Percentiles rank a stretch among this genome's conserved stretches.
Evolutionary conservation across 768 basidiomycete genomes (phyloP).

Genomic region (Leccinellum luteum): DNA sequence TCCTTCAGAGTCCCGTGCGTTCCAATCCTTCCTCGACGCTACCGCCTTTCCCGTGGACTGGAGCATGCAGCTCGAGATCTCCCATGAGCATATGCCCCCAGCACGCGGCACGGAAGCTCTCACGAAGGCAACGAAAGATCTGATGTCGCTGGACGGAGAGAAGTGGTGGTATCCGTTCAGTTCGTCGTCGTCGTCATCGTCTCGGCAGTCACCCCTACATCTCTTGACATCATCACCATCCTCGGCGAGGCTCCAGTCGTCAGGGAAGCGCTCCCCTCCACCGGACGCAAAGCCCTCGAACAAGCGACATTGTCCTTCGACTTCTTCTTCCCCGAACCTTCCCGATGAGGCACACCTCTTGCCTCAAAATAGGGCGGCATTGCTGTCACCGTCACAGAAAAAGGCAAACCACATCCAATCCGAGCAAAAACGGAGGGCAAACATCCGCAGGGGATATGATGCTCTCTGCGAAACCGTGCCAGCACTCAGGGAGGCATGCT

Average conservation of each 20-base stretch:
- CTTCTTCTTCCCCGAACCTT: slow-evolving; percentile 7
- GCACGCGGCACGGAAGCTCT: slow-evolving; percentile 61
- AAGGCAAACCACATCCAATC: slow-evolving; percentile 93
- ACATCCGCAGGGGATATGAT: slow-evolving; percentile 87
- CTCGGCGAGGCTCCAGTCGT: slow-evolving; percentile 9
- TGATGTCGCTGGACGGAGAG: slow-evolving; percentile 65
- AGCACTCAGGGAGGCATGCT: slow-evolving; percentile 74
- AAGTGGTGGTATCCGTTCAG: slow-evolving; percentile 35
- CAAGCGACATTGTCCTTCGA: slow-evolving; percentile 33
- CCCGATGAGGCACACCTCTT: slow-evolving; percentile 11
- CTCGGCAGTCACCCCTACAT: slow-evolving; percentile 26
- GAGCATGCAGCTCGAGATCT: slow-evolving; percentile 37
- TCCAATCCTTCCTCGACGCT: slow-evolving; percentile 68
- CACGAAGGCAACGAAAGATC: slow-evolving; percentile 77
- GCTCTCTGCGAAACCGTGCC: slow-evolving; percentile 83
- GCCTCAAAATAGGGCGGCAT: slow-evolving; percentile 21
- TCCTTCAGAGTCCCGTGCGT: slow-evolving; percentile 61
- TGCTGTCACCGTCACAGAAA: slow-evolving; percentile 83
- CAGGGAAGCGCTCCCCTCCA: slow-evolving; percentile 28
- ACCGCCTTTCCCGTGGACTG: slow-evolving; percentile 45
- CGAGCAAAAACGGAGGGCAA: slow-evolving; percentile 91
- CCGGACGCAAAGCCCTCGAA: slow-evolving; percentile 24
- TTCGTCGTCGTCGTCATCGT: slow-evolving; percentile 27
- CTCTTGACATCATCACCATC: slow-evolving; percentile 16
- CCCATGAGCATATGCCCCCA: slow-evolving; percentile 47